Evolutionary conservation across 345 rosid genomes (phyloP), one percentile per base, ranked within the genome.

Genomic region (Syzygium jambos): DNA sequence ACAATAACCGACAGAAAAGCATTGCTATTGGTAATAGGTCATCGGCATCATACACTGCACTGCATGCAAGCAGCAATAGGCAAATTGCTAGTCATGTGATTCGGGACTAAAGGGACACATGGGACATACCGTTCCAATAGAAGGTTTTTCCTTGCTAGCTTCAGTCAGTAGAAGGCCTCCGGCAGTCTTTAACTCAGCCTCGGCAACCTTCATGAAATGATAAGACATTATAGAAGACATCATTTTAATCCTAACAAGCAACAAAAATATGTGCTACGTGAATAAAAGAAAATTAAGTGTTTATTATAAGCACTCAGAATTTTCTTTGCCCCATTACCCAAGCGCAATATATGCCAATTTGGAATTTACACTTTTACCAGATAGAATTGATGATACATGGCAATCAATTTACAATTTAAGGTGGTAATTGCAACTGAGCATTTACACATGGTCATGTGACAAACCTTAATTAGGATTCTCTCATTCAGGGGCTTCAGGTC

Each of bases 401-500:
- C 49, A 5, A 22, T 38, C 49, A 19, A 19, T 34, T 73, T 34
- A 85, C 73, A 27, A 85, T 30, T 56, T 27, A 56, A 38, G 25
- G 7, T 22, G n/a, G 65, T 85, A 15, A 85, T 56, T 85, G 68
- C 78, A 11, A 41, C 46, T 29, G 17, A 52, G 63, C 82, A 34
- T 73, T 34, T 51, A 25, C 87, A 63, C 53, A 15, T 51, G 87
- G 63, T 3, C 19, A 38, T 49, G 68, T 23, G 87, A 52, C 53
- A 3, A 46, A 95, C 99, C 99, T 94, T 96, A 30, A 98, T 94
- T 77, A 98, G 90, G 88, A 98, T 95, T 86, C 98, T 90, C 88
- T 98, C 99, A 51, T 96, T 95, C 91, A 96, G 89, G 83, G 99
- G 99, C 91, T 95, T 94, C 86, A 98, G 99, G 85, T 98, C 99